Base-by-base conservation (phyloP, 768 basidiomycete species). In the Hypsizygus marmoreus region DNA sequence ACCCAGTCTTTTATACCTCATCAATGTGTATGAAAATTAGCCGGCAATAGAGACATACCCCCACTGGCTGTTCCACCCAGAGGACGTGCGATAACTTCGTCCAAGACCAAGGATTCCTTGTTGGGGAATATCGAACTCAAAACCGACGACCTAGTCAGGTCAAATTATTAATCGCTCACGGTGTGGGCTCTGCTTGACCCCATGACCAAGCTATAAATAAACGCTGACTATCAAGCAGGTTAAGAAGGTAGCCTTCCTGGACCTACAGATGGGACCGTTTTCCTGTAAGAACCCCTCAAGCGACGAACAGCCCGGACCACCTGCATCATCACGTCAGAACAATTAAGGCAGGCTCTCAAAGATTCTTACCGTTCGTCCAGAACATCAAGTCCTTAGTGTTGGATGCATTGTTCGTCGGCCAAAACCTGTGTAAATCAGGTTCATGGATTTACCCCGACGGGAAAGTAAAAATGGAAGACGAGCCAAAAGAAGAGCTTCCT, bases 61-160 rank as follows among this genome's bases (percentile, higher is more conserved):
- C 86, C 26, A 87, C 80, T 8, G 86, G 86, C 55, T 87, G 86
- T 47, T 88, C 86, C 9, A 88, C 77, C 71, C 76, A 88, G 25
- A 86, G 64, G 17, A 85, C 66, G 49, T 83, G 79, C 11, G 82
- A 81, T 5, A 87, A 67, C 51, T 85, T 86, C 0, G 84, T 87
- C 85, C 85, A 88, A 39, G 84, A 81, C 58, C 71, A 77, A 20
- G 78, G 73, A 51, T 86, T 88, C 3, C 69, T 74, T 69, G n/a
- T n/a, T n/a, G n/a, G n/a, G n/a, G n/a, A n/a, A n/a, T n/a, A n/a
- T n/a, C n/a, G n/a, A n/a, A n/a, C n/a, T n/a, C n/a, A n/a, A n/a
- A n/a, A n/a, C n/a, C n/a, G n/a, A n/a, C n/a, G n/a, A n/a, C n/a
- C n/a, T n/a, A n/a, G n/a, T n/a, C n/a, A n/a, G n/a, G n/a, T n/a